These are phyloP conservation scores for Metschnikowia anglica DNA, from an alignment of 805 yeast species.

Conservation along the genomic window DNA sequence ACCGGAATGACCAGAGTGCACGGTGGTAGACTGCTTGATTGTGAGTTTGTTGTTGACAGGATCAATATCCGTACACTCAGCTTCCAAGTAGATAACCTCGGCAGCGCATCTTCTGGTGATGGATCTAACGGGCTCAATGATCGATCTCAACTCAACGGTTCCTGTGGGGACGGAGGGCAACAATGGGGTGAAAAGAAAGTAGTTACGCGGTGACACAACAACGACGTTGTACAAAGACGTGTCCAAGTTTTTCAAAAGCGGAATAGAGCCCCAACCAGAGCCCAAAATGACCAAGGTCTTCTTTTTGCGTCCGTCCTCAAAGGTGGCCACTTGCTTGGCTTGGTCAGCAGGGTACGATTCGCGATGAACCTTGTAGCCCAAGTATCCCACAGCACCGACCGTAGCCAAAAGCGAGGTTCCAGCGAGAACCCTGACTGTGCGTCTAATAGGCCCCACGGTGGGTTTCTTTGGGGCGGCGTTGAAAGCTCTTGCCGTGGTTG, in stretches of 20 bases:
- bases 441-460: slow-evolving; percentile 30
- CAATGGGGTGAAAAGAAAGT: slow-evolving; percentile 93
- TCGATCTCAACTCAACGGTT: slow-evolving; percentile 84
- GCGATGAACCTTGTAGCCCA: slow-evolving; percentile 55
- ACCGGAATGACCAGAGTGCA: slow-evolving; percentile 54
- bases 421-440: slow-evolving; percentile 48
- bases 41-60: slow-evolving; percentile 63
- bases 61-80: slow-evolving; percentile 84
- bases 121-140: slow-evolving; percentile 88
- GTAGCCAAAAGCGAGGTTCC: slow-evolving; percentile 50
- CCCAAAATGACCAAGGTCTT: slow-evolving; percentile 79
- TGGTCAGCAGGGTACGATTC: slow-evolving; percentile 65
- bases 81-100: slow-evolving; percentile 82
- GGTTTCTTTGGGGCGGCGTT: slow-evolving; percentile 19
- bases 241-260: slow-evolving; percentile 80
- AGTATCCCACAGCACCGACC: slow-evolving; percentile 52
- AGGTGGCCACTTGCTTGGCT: slow-evolving; percentile 55
- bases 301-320: slow-evolving; percentile 58
- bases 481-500: slow-evolving; percentile 25
- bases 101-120: slow-evolving; percentile 78
- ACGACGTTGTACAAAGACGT: slow-evolving; percentile 85
- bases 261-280: slow-evolving; percentile 94
- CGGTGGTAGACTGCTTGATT: slow-evolving; percentile 60
- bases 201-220: slow-evolving; percentile 91
- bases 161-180: slow-evolving; percentile 95